A percentile compares a stretch with the other conserved stretches of the same genome.
Evolutionary conservation across 805 yeast species (phyloP).

Genomic region (Candida fluviatilis): DNA sequence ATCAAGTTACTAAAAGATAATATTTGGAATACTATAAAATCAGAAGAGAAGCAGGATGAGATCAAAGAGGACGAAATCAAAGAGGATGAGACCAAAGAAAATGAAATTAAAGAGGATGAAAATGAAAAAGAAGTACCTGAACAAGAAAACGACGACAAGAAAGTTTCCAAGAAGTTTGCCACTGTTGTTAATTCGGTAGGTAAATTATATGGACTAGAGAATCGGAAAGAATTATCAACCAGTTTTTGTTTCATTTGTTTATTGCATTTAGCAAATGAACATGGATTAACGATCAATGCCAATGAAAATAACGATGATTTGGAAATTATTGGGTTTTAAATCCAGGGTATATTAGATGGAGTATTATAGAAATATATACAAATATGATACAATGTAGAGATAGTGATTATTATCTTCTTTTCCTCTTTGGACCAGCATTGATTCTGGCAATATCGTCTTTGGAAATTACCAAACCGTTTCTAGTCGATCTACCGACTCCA

Average conservation of each 20-base stretch:
- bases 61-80: conserved; percentile 6
- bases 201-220: conserved; percentile 31
- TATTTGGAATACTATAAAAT: conserved; percentile 33
- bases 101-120: conserved; percentile 2
- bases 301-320: conserved; percentile 34
- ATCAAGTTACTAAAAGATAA: conserved; percentile 38
- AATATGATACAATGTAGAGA: neutral
- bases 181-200: conserved; percentile 32
- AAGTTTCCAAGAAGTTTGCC: conserved; percentile 34
- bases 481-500: conserved; percentile 70
- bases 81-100: conserved; percentile 1
- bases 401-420: conserved; percentile 3
- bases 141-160: conserved; percentile 14
- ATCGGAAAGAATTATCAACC: conserved; percentile 39
- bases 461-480: conserved; percentile 73
- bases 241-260: conserved; percentile 44
- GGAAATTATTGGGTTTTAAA: conserved; percentile 23
- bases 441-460: conserved; percentile 58
- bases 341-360: neutral
- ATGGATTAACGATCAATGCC: conserved; percentile 29
- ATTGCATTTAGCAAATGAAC: conserved; percentile 43
- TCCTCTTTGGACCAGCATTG: conserved; percentile 11
- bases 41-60: conserved; percentile 7
- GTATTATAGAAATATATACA: conserved; percentile 2
- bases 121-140: conserved; percentile 1